Conservation (phyloP, 345 rosid genomes). For the Toxicodendron radicans region DNA sequence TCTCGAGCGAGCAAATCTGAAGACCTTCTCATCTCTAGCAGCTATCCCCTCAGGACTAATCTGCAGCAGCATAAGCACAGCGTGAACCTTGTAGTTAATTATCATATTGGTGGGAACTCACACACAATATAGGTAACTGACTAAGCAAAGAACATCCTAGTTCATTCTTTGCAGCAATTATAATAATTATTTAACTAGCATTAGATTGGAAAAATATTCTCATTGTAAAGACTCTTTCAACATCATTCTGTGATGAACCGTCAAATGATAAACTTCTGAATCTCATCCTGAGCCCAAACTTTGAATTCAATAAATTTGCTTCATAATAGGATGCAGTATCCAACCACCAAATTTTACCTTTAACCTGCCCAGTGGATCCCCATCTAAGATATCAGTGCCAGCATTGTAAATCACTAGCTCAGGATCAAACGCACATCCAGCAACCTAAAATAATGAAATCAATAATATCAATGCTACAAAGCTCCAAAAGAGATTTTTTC, state of each 20-base stretch:
- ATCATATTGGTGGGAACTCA: background rate
- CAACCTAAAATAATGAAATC: constrained; percentile 51
- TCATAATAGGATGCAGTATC: background rate
- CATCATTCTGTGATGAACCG: background rate
- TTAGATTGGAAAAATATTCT: background rate
- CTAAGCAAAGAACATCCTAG: background rate
- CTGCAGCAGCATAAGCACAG: constrained; percentile 40
- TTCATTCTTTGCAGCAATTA: background rate
- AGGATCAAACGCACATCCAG: constrained; percentile 59
- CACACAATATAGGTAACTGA: background rate
- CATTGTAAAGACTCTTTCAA: background rate
- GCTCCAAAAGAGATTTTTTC: constrained; percentile 1
- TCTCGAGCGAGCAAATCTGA: constrained; percentile 72
- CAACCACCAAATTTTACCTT: constrained; percentile 45
- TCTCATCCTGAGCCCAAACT: background rate
- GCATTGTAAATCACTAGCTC: constrained; percentile 89
- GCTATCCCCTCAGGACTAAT: constrained; percentile 74
- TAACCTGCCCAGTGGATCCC: constrained; percentile 87
- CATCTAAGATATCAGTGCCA: constrained; percentile 93
- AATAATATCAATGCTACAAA: constrained; percentile 5
- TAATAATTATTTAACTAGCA: background rate
- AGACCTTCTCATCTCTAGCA: constrained; percentile 85
- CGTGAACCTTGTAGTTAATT: background rate
- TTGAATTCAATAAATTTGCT: background rate
- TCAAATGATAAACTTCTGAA: background rate